phyloP scores from a whole-genome alignment of 345 rosid species.

The Gossypium sturtianum region DNA sequence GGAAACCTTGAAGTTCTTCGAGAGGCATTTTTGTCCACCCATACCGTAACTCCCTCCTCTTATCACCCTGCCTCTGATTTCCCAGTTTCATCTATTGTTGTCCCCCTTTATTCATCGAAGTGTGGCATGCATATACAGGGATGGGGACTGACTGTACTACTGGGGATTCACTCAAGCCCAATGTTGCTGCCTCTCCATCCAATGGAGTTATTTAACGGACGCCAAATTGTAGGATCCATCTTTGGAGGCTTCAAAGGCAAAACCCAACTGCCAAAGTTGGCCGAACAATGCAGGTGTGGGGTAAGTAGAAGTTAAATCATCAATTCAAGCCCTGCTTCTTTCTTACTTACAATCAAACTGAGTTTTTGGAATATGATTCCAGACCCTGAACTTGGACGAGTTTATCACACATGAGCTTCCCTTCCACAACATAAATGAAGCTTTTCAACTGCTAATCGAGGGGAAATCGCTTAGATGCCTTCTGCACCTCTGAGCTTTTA shows the following conservation, averaged over 20 bases:
- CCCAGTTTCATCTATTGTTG: neutral
- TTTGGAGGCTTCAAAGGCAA: slow-evolving; percentile 17
- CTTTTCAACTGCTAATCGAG: slow-evolving; percentile 5
- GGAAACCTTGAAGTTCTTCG: slow-evolving; percentile 52
- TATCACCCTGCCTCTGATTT: neutral
- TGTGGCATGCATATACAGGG: neutral
- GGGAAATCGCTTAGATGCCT: slow-evolving; percentile 13
- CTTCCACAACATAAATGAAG: slow-evolving; percentile 12
- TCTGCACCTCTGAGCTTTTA: neutral
- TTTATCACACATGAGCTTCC: slow-evolving; percentile 10
- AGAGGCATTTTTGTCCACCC: slow-evolving; percentile 52
- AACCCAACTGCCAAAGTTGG: slow-evolving; percentile 1
- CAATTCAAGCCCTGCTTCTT: neutral
- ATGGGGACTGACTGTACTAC: slow-evolving; percentile 2
- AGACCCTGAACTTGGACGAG: slow-evolving; percentile 13
- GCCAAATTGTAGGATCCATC: slow-evolving; percentile 5
- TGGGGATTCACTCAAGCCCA: slow-evolving; percentile 8
- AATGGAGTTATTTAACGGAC: slow-evolving; percentile 8
- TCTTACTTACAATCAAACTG: neutral
- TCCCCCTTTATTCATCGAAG: neutral
- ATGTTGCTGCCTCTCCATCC: slow-evolving; percentile 9
- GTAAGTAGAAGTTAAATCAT: neutral
- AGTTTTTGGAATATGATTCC: neutral
- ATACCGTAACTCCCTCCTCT: neutral
- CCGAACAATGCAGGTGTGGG: slow-evolving; percentile 9